These are phyloP conservation scores for Cymbopogon citratus DNA, from an alignment of 176 grass and related monocot genomes.

Conservation along the genomic window DNA sequence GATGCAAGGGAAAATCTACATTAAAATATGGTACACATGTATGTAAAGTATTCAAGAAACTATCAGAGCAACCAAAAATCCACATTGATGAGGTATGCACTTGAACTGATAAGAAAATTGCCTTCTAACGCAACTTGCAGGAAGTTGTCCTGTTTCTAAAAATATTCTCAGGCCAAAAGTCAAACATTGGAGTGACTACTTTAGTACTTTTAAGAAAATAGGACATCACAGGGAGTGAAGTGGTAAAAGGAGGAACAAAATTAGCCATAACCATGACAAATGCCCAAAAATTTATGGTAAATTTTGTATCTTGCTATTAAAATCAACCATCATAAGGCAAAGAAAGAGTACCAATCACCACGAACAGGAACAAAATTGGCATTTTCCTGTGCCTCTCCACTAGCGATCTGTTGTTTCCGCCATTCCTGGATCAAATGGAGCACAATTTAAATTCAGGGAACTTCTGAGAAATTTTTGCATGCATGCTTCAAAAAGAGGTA, in stretches of 20 bases:
- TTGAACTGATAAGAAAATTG: background rate
- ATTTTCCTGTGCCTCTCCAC: conserved; percentile 78
- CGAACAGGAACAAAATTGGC: conserved; percentile 91
- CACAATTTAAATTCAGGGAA: background rate
- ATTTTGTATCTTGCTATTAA: background rate
- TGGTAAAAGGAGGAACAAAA: background rate
- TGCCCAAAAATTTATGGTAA: background rate
- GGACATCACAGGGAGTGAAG: background rate
- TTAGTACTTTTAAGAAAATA: background rate
- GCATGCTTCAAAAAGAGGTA: background rate
- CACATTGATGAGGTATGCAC: background rate
- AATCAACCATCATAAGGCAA: background rate
- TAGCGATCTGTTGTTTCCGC: conserved; percentile 72
- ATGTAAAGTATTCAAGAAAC: background rate
- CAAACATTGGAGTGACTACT: background rate
- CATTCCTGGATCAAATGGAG: conserved; percentile 52
- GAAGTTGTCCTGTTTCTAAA: background rate
- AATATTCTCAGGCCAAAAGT: background rate
- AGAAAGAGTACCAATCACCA: conserved; percentile 72
- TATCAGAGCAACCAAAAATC: background rate
- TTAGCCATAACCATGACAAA: background rate
- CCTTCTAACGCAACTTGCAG: background rate
- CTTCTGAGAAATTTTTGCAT: background rate
- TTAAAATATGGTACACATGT: background rate
- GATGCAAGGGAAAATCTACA: background rate